A percentile compares a stretch with the other conserved stretches of the same genome.
Conservation (phyloP, 2,329 filamentous ascomycete genomes). For the Talaromyces pinophilus region DNA sequence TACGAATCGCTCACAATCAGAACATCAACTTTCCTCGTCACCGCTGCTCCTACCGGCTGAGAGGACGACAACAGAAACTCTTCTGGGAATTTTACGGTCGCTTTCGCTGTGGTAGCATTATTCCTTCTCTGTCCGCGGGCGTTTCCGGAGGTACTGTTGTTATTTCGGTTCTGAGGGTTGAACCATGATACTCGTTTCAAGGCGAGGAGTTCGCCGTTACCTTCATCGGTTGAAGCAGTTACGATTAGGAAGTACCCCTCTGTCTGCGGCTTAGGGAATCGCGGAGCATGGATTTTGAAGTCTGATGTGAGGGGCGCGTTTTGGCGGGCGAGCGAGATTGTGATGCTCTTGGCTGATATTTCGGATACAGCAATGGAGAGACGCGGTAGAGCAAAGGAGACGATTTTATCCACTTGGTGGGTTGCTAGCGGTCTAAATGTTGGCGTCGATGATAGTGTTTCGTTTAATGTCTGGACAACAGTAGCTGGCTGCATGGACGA, state of each 20-base stretch:
- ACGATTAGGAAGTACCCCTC: constrained; percentile 91
- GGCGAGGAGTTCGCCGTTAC: constrained; percentile 74
- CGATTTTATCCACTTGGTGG: constrained; percentile 48
- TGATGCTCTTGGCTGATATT: constrained; percentile 64
- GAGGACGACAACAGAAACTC: constrained; percentile 18
- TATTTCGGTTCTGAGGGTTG: constrained; percentile 25
- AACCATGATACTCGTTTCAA: constrained; percentile 84
- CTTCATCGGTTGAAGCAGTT: constrained; percentile 43
- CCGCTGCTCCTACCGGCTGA: constrained; percentile 32
- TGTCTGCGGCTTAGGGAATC: constrained; percentile 89
- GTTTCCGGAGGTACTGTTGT: not conserved
- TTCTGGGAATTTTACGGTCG: constrained; percentile 44
- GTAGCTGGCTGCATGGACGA: constrained; percentile 33
- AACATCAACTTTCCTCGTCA: constrained; percentile 67
- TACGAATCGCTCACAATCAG: constrained; percentile 85
- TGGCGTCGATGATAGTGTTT: constrained; percentile 36
- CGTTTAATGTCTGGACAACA: constrained; percentile 34
- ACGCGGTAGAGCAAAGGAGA: constrained; percentile 67
- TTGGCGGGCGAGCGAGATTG: constrained; percentile 58
- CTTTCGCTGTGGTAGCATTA: constrained; percentile 16
- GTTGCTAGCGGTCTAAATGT: not conserved
- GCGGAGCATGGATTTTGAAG: constrained; percentile 78
- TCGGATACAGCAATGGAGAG: constrained; percentile 63
- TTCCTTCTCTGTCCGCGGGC: constrained; percentile 26
- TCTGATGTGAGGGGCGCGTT: constrained; percentile 68